A percentile compares a stretch with the other conserved stretches of the same genome.
Conservation (phyloP, 345 rosid species). For the Eucalyptus marginata region DNA sequence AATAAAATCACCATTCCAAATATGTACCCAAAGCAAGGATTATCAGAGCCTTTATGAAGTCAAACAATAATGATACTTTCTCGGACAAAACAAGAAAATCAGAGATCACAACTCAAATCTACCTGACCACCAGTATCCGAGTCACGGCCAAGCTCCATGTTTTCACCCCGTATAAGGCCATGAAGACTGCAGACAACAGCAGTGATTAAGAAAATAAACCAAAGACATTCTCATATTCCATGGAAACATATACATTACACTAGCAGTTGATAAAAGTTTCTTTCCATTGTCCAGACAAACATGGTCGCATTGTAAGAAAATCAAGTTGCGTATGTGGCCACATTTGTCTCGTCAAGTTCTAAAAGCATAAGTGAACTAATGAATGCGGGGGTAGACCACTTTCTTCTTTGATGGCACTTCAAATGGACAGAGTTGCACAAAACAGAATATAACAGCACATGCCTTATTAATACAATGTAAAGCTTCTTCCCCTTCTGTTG, state of each 20-base stretch:
- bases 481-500: constrained; percentile 26
- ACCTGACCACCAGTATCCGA: constrained; percentile 22
- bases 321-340: neutral
- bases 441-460: neutral
- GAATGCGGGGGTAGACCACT: neutral
- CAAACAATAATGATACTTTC: neutral
- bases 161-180: constrained; percentile 28
- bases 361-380: neutral
- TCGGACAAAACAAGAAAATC: neutral
- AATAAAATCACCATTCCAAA: neutral
- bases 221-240: neutral
- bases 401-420: neutral
- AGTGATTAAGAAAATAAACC: neutral
- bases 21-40: neutral
- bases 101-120: neutral
- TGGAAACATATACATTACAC: neutral
- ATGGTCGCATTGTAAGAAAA: neutral
- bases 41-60: neutral
- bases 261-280: neutral
- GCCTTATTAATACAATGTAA: constrained; percentile 26
- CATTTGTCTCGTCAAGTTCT: neutral
- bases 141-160: constrained; percentile 55
- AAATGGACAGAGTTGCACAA: neutral
- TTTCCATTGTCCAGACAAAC: neutral
- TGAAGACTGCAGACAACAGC: constrained; percentile 23